Percentiles rank a stretch among this genome's conserved stretches.
Evolutionary conservation across 106 monocot genomes (phyloP).

Genomic region (Ottelia alismoides): DNA sequence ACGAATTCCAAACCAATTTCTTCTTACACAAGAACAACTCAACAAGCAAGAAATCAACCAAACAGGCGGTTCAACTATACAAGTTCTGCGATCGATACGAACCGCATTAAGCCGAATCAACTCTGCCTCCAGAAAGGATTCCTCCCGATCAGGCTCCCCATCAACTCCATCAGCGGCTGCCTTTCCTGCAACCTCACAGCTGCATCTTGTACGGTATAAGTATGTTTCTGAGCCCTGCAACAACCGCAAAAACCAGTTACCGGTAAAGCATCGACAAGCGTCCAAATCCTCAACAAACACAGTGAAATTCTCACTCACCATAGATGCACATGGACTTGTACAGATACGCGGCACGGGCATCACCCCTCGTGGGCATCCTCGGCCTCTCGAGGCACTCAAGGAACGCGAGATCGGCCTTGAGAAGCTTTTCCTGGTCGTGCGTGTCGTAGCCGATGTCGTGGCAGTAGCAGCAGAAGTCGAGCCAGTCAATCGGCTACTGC

Average conservation of each 20-base stretch:
- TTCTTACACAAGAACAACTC: no score
- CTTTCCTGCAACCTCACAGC: slow-evolving; percentile 52
- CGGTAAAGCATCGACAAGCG: neutral
- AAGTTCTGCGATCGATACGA: no score
- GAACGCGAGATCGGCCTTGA: slow-evolving; percentile 85
- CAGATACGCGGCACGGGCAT: slow-evolving; percentile 30
- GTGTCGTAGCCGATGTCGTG: slow-evolving; percentile 96
- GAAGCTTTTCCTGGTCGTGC: slow-evolving; percentile 66
- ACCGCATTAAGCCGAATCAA: no score
- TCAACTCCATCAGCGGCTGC: slow-evolving; percentile 25
- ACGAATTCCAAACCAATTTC: no score
- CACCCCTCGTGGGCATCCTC: slow-evolving; percentile 59
- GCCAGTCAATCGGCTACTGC: slow-evolving; percentile 76
- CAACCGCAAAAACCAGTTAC: neutral
- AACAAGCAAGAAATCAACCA: no score
- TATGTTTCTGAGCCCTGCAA: slow-evolving; percentile 72
- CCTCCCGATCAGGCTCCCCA: slow-evolving; percentile 22
- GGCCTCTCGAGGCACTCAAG: slow-evolving; percentile 80
- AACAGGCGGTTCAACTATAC: no score
- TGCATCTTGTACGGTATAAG: slow-evolving; percentile 91
- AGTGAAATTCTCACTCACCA: slow-evolving; percentile 20
- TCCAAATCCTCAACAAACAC: neutral
- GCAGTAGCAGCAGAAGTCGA: slow-evolving; percentile 97
- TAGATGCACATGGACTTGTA: slow-evolving; percentile 87
- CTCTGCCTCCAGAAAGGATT: slow-evolving; percentile 8